Conservation (phyloP, 306 rosid genomes). For the Cucumis melo region DNA sequence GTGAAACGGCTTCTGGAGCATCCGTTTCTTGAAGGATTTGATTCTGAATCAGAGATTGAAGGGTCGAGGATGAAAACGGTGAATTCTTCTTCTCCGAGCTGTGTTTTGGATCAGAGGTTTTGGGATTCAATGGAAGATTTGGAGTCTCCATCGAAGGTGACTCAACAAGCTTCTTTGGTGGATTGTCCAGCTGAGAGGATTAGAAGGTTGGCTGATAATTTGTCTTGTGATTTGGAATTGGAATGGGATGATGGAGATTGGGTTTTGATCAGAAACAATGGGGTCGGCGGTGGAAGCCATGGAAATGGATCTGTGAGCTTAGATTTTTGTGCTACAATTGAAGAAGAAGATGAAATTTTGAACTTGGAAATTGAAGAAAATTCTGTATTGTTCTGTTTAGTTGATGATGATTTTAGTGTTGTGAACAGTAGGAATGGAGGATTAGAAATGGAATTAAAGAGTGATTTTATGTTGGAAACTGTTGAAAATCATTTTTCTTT, state of each 20-base stretch:
- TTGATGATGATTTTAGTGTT: slow-evolving; percentile 1
- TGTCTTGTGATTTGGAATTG: slow-evolving; percentile 13
- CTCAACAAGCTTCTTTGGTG: slow-evolving; percentile 4
- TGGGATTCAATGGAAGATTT: slow-evolving; percentile 28
- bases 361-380: slow-evolving; percentile 12
- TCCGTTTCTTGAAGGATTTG: slow-evolving; percentile 25
- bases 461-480: slow-evolving; percentile 10
- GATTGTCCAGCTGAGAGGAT: slow-evolving; percentile 25
- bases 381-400: slow-evolving; percentile 2
- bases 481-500: not conserved
- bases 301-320: slow-evolving; percentile 1
- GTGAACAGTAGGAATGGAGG: not conserved
- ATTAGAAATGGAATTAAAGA: slow-evolving; percentile 6
- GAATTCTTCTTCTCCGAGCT: slow-evolving; percentile 28
- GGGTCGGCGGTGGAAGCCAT: slow-evolving; percentile 1
- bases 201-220: slow-evolving; percentile 10
- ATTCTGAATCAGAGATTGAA: slow-evolving; percentile 2
- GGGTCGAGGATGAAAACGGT: not conserved
- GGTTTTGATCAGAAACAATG: slow-evolving; percentile 26
- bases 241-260: slow-evolving; percentile 19
- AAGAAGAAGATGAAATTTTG: not conserved
- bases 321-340: not conserved
- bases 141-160: slow-evolving; percentile 4
- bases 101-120: slow-evolving; percentile 31
- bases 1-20: slow-evolving; percentile 31